Conservation (phyloP, 495 filamentous ascomycete species). For the Tuber borchii region DNA sequence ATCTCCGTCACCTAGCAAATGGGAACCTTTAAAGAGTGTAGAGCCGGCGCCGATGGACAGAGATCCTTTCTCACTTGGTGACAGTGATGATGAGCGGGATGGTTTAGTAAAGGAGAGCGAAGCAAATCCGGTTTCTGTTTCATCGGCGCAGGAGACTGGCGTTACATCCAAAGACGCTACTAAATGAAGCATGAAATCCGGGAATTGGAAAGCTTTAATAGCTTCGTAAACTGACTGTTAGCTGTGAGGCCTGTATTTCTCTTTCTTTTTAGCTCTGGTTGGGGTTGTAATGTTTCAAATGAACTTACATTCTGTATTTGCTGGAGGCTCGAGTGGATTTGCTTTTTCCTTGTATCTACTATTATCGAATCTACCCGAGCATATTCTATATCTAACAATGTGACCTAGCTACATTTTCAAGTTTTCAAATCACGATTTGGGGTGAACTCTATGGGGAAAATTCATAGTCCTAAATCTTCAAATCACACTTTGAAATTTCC, state of each 20-base stretch:
- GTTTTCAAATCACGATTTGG: too few species aligned
- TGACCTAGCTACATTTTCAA: too few species aligned
- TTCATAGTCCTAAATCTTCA: too few species aligned
- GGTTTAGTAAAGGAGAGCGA: constrained; percentile 56
- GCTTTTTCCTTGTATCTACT: neutral
- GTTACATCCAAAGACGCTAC: constrained; percentile 12
- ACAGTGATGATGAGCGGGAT: constrained; percentile 93
- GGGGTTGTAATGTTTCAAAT: neutral
- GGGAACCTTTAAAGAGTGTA: constrained; percentile 85
- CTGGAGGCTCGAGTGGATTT: neutral
- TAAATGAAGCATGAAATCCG: neutral
- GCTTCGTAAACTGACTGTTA: neutral
- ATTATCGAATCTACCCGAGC: neutral
- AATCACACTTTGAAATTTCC: too few species aligned
- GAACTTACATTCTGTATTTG: neutral
- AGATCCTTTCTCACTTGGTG: constrained; percentile 92
- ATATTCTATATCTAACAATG: neutral
- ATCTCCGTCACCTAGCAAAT: constrained; percentile 63
- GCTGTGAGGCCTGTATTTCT: neutral
- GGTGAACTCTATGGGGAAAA: too few species aligned
- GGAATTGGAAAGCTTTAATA: neutral
- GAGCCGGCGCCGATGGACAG: constrained; percentile 88
- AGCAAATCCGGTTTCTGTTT: constrained; percentile 18
- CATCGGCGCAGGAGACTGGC: constrained; percentile 26
- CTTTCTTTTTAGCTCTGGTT: neutral